These are phyloP conservation scores for Venustampulla echinocandica DNA, from an alignment of 495 filamentous ascomycete genomes.

Conservation along the genomic window DNA sequence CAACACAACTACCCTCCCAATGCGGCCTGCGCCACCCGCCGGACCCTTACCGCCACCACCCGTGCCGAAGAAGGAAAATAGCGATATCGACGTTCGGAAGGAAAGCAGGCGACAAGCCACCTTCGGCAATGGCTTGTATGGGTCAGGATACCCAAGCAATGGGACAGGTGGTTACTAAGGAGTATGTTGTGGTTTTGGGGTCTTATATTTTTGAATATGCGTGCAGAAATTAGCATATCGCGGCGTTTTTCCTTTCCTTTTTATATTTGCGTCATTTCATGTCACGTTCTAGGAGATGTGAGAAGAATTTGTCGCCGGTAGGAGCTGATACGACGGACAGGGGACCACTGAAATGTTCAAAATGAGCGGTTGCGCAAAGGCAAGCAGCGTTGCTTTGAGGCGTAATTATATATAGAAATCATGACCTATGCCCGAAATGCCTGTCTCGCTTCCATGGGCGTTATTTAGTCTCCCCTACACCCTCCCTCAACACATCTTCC, in stretches of 20 bases:
- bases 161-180: slow-evolving; percentile 1
- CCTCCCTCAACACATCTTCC: slow-evolving; percentile 13
- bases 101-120: slow-evolving; percentile 32
- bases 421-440: slow-evolving; percentile 1
- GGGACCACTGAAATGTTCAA: too few species aligned
- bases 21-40: slow-evolving; percentile 37
- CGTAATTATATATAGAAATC: slow-evolving; percentile 9
- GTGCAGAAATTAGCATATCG: too few species aligned
- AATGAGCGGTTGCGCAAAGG: background rate
- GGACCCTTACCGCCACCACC: slow-evolving; percentile 36
- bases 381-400: slow-evolving; percentile 14
- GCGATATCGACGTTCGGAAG: slow-evolving; percentile 29
- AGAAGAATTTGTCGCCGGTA: too few species aligned
- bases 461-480: slow-evolving; percentile 9
- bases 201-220: too few species aligned
- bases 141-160: slow-evolving; percentile 14
- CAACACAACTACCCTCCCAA: slow-evolving; percentile 39
- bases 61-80: slow-evolving; percentile 33
- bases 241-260: too few species aligned
- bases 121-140: slow-evolving; percentile 27
- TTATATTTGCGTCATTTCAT: too few species aligned
- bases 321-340: too few species aligned
- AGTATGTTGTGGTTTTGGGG: too few species aligned
- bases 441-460: background rate
- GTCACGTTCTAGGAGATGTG: too few species aligned